Evolutionary conservation across 2,329 filamentous ascomycete genomes (phyloP).

Genomic region (Fusarium mangiferae): DNA sequence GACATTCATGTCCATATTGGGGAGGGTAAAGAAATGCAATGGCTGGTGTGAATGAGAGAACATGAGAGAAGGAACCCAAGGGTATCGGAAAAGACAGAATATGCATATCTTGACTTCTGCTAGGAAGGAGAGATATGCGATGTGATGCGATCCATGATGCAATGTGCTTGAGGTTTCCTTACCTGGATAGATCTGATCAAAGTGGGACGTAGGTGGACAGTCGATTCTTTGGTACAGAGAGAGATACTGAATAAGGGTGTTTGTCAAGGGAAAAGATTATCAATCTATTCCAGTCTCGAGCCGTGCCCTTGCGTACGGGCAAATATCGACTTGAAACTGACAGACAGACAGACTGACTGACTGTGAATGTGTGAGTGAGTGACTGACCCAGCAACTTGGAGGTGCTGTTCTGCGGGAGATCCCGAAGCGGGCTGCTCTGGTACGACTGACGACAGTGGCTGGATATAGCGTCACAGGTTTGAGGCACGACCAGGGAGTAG

Average conservation of each 20-base stretch:
- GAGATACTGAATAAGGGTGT: background rate
- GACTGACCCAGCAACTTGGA: background rate
- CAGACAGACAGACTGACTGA: background rate
- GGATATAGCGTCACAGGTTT: slow-evolving; percentile 32
- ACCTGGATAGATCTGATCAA: slow-evolving; percentile 11
- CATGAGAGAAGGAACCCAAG: background rate
- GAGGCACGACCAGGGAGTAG: slow-evolving; percentile 25
- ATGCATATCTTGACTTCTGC: background rate
- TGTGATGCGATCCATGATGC: background rate
- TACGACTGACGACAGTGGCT: slow-evolving; percentile 46
- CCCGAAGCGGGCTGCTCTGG: slow-evolving; percentile 39
- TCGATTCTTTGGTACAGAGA: background rate
- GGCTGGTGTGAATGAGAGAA: background rate
- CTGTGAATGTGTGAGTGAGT: background rate
- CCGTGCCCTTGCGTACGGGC: background rate
- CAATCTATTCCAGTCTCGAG: background rate
- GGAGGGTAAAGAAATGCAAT: background rate
- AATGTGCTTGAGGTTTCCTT: slow-evolving; percentile 6
- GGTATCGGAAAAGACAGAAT: background rate
- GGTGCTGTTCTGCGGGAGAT: slow-evolving; percentile 40
- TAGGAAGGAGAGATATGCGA: slow-evolving; percentile 7
- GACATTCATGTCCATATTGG: background rate
- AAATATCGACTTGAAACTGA: background rate
- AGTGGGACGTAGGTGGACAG: slow-evolving; percentile 6
- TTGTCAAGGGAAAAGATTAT: background rate